phyloP scores from a whole-genome alignment of 2,329 filamentous ascomycete species.

The Arthrocladium fulminans region DNA sequence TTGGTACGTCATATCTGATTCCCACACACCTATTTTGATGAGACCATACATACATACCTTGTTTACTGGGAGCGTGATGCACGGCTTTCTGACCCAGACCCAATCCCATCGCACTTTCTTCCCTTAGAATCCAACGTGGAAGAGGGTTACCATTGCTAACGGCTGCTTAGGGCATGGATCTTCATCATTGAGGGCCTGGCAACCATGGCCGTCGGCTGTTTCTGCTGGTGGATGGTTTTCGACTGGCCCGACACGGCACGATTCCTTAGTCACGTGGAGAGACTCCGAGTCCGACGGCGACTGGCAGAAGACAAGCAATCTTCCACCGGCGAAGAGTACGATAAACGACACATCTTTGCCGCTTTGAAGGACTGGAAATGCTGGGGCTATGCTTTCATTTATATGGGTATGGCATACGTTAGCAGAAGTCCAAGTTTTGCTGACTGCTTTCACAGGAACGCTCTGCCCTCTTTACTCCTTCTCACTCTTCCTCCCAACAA shows the following conservation, averaged over 20 bases:
- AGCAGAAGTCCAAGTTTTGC: constrained; percentile 13
- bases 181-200: constrained; percentile 39
- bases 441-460: constrained; percentile 45
- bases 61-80: too few species aligned
- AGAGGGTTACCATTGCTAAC: too few species aligned
- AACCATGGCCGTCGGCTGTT: constrained; percentile 29
- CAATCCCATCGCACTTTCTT: too few species aligned
- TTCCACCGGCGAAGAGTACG: constrained; percentile 33
- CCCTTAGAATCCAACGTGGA: too few species aligned
- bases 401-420: constrained; percentile 39
- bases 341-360: constrained; percentile 42
- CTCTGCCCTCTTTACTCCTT: constrained; percentile 51
- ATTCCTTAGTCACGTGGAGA: constrained; percentile 40
- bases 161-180: constrained; percentile 42
- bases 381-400: constrained; percentile 29
- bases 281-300: constrained; percentile 29
- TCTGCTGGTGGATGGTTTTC: constrained; percentile 40
- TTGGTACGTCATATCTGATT: too few species aligned
- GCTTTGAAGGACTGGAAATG: constrained; percentile 44
- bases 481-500: constrained; percentile 49
- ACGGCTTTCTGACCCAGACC: too few species aligned
- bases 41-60: too few species aligned
- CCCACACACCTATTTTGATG: too few species aligned
- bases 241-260: constrained; percentile 42
- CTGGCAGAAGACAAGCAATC: constrained; percentile 32